Evolutionary conservation across 371 early-diverging fungal species (phyloP).

Genomic region (Mortierella sp.): DNA sequence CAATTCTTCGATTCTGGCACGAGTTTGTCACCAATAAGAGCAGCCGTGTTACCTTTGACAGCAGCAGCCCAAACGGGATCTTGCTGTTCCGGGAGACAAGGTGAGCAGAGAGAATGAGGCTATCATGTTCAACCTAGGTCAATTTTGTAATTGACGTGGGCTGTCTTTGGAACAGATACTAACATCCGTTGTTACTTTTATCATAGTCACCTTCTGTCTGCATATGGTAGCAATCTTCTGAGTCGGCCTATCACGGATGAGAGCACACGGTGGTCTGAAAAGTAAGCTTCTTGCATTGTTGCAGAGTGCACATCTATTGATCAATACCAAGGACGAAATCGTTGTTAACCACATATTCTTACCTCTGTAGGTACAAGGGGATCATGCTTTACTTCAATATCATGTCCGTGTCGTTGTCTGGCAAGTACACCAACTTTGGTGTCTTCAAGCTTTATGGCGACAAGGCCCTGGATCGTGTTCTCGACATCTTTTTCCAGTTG

Average conservation of each 20-base stretch:
- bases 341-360: neutral
- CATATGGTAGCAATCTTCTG: slow-evolving; percentile 50
- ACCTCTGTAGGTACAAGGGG: slow-evolving; percentile 79
- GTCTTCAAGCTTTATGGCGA: slow-evolving; percentile 94
- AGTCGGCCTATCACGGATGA: slow-evolving; percentile 21
- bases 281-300: slow-evolving; percentile 15
- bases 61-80: slow-evolving; percentile 89
- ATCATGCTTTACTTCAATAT: slow-evolving; percentile 83
- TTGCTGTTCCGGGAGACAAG: slow-evolving; percentile 92
- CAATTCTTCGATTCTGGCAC: slow-evolving; percentile 80
- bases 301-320: neutral
- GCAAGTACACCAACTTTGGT: slow-evolving; percentile 92
- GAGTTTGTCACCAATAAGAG: slow-evolving; percentile 88
- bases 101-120: slow-evolving; percentile 56
- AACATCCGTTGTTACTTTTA: neutral
- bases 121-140: neutral
- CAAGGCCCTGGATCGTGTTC: slow-evolving; percentile 81
- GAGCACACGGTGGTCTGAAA: slow-evolving; percentile 41
- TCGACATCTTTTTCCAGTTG: slow-evolving; percentile 78
- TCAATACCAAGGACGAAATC: no score
- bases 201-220: slow-evolving; percentile 47
- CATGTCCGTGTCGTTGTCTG: slow-evolving; percentile 77
- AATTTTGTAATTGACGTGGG: neutral
- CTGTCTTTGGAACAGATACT: no score
- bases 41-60: slow-evolving; percentile 87